Percentiles rank a stretch among this genome's conserved stretches.
phyloP scores from a whole-genome alignment of 192 early-diverging fungal species.

The Coemansia sp. region DNA sequence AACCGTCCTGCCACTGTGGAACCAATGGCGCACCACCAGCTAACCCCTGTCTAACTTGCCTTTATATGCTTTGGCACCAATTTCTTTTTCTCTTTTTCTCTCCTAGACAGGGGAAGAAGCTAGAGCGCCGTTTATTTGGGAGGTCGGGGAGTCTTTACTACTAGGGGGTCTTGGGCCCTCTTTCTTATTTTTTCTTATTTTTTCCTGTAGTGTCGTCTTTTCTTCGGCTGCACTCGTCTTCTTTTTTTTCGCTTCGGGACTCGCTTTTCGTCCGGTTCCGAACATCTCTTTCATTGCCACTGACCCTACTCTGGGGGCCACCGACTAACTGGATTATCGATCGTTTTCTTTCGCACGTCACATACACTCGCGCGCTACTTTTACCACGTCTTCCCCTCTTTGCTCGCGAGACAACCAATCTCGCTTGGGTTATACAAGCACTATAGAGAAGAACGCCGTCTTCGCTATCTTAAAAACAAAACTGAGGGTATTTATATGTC shows the following conservation, averaged over 20 bases:
- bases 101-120: not conserved
- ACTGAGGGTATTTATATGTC: not conserved
- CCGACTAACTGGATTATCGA: not conserved
- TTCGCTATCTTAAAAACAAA: not conserved
- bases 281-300: not conserved
- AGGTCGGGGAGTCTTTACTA: not conserved
- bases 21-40: slow-evolving; percentile 15
- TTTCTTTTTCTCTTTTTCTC: slow-evolving; percentile 7
- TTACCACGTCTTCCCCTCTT: not conserved
- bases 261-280: not conserved
- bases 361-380: not conserved
- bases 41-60: slow-evolving; percentile 43
- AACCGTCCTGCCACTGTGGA: slow-evolving; percentile 21
- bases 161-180: not conserved
- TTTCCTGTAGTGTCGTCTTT: not conserved
- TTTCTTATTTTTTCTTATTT: slow-evolving; percentile 1
- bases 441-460: not conserved
- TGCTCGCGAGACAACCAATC: not conserved
- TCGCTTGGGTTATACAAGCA: not conserved
- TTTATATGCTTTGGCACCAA: slow-evolving; percentile 31
- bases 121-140: not conserved
- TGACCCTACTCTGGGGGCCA: not conserved
- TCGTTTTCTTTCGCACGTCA: not conserved
- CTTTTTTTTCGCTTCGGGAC: slow-evolving; percentile 7
- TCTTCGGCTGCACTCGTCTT: not conserved